Conservation (phyloP, 1,284 basidiomycete species). For the Vanrija sp. region DNA sequence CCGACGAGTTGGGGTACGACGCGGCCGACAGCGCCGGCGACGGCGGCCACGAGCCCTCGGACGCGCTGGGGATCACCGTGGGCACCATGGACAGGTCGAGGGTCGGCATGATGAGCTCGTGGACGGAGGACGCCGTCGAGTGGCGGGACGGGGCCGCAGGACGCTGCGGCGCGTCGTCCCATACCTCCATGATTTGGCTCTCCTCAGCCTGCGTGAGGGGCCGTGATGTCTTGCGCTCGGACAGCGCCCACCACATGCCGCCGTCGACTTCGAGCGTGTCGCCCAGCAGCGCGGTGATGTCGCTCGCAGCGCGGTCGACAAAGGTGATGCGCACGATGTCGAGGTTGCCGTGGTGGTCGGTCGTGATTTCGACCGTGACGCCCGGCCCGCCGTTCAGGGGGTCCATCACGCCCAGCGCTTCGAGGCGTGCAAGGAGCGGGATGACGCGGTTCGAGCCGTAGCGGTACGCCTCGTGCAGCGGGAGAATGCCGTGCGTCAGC, state of each 20-base stretch:
- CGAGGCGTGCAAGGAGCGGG: slow-evolving; percentile 34
- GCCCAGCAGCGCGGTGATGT: slow-evolving; percentile 31
- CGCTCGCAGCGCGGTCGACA: slow-evolving; percentile 20
- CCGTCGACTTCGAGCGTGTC: slow-evolving; percentile 28
- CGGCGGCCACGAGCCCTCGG: not conserved
- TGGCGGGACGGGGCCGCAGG: not conserved
- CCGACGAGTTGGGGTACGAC: not conserved
- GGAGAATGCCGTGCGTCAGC: slow-evolving; percentile 29
- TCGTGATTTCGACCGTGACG: slow-evolving; percentile 5
- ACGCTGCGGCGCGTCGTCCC: slow-evolving; percentile 9
- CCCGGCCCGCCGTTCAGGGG: slow-evolving; percentile 1
- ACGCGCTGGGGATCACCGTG: not conserved
- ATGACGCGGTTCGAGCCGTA: slow-evolving; percentile 28
- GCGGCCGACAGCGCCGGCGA: not conserved
- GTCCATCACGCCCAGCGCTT: slow-evolving; percentile 29
- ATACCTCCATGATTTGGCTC: slow-evolving; percentile 20
- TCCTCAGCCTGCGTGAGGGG: slow-evolving; percentile 17
- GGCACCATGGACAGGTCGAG: slow-evolving; percentile 20
- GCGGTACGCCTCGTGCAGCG: slow-evolving; percentile 32
- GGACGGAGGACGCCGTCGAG: not conserved
- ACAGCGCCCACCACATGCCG: slow-evolving; percentile 24
- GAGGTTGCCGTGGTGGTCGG: slow-evolving; percentile 22
- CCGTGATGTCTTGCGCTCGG: not conserved
- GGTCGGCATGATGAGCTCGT: slow-evolving; percentile 30
- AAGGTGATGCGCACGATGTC: slow-evolving; percentile 37